These are phyloP conservation scores for Colletotrichum incanum DNA, from an alignment of 2,329 filamentous ascomycete genomes.

Conservation along the genomic window DNA sequence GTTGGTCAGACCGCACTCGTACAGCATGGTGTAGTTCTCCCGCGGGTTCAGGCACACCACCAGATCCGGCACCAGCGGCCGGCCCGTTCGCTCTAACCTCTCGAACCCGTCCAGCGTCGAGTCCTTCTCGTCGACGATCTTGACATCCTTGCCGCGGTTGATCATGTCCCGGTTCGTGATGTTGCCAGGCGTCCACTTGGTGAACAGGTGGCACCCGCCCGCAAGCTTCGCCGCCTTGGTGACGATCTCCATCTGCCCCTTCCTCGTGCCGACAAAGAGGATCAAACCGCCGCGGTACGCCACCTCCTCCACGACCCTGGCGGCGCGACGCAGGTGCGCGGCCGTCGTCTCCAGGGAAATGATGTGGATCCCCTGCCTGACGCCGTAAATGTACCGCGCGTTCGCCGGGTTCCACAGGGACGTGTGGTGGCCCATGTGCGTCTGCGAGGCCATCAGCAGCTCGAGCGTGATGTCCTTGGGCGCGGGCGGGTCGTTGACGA, in stretches of 20 bases:
- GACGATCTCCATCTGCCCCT: conserved; percentile 85
- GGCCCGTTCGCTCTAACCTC: conserved; percentile 72
- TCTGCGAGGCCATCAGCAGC: conserved; percentile 88
- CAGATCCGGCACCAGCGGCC: conserved; percentile 86
- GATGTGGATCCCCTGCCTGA: conserved; percentile 90
- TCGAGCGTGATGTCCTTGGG: conserved; percentile 90
- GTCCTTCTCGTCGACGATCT: conserved; percentile 86
- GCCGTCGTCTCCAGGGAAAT: conserved; percentile 93
- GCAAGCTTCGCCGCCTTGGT: conserved; percentile 86
- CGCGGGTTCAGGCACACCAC: conserved; percentile 93
- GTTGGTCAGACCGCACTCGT: conserved; percentile 90
- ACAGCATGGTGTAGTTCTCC: conserved; percentile 91
- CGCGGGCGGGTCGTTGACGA: conserved; percentile 80
- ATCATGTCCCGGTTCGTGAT: conserved; percentile 96
- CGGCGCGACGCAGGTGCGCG: conserved; percentile 90
- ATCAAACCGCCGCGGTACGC: conserved; percentile 86
- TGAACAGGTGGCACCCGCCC: conserved; percentile 88
- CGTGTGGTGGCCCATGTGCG: conserved; percentile 91
- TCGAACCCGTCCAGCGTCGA: conserved; percentile 73
- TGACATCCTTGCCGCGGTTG: conserved; percentile 77
- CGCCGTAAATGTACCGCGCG: conserved; percentile 92
- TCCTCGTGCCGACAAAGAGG: conserved; percentile 90
- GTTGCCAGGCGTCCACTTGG: conserved; percentile 91
- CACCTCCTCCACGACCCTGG: conserved; percentile 92
- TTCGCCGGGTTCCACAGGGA: conserved; percentile 96